Base-by-base conservation (phyloP, 768 basidiomycete genomes). In the Rhodotorula paludigena region DNA sequence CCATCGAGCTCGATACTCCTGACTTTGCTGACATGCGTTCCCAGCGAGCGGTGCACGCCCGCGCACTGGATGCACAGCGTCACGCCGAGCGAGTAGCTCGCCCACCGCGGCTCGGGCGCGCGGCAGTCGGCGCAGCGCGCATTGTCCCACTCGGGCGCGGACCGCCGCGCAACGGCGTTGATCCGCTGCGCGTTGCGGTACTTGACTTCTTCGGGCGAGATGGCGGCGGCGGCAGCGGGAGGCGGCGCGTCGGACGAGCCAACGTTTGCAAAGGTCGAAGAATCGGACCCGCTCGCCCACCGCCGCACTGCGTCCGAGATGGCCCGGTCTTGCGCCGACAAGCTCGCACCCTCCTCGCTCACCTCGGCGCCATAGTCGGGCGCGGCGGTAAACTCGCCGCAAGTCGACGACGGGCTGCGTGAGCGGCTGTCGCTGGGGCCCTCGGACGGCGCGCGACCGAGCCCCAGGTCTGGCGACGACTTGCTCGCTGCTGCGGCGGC, bases 11-110 rank as follows among this genome's bases (percentile, higher is more conserved):
- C 71, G 42, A 68, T 36, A 2, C 63, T 58, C 10, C 66, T 42
- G 10, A 72, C 70, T 57, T 64, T 64, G 32, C 63, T 63, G 20
- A 71, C 52, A 49, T 74, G 74, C 44, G 62, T 71, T 1, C 74
- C 74, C 0, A 74, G 55, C 7, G 47, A 44, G 0, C 74, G 59
- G 58, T 74, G 74, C 6, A 65, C 21, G 5, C 74, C 74, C 23
- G 38, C 41, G 52, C 74, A 74, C 9, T 68, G 58, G 32, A 69
- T 69, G 36, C 68, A 69, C 1, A 69, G 38, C 30, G 63, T 63
- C 23, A 74, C 60, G 1, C 73, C 73, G 11, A 74, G 30, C 28
- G 33, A 59, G 71, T 71, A 74, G 21, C 61, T 63, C 36, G 67
- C 62, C 67, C 67, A 68, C 35, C 32, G 41, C 45, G 67, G 57